Evolutionary conservation across 768 basidiomycete genomes (phyloP).

Genomic region (Termitomyces sp.): DNA sequence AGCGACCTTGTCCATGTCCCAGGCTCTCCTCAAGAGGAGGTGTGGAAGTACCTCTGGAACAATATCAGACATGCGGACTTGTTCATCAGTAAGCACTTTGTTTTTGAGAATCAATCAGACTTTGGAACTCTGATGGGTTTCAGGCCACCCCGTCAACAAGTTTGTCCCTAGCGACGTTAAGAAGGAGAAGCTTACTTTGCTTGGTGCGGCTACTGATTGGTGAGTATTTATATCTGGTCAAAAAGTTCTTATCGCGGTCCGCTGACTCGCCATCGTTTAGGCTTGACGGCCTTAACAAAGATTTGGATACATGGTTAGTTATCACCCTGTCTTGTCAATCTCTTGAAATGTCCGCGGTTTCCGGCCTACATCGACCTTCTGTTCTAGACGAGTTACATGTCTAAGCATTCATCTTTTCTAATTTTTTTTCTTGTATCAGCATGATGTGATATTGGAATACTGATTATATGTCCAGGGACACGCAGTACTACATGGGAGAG

Average conservation of each 20-base stretch:
- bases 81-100: slow-evolving; percentile 67
- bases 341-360: background rate
- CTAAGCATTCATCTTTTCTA: background rate
- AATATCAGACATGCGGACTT: slow-evolving; percentile 87
- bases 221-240: slow-evolving; percentile 27
- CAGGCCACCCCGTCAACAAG: slow-evolving; percentile 86
- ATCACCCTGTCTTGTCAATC: background rate
- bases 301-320: slow-evolving; percentile 57
- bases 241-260: background rate
- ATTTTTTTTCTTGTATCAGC: background rate
- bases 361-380: background rate
- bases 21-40: slow-evolving; percentile 84
- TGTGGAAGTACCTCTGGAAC: slow-evolving; percentile 95
- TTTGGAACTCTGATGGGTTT: background rate
- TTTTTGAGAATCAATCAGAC: background rate
- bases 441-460: background rate
- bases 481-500: slow-evolving; percentile 87
- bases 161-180: slow-evolving; percentile 90
- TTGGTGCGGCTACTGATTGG: slow-evolving; percentile 88
- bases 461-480: slow-evolving; percentile 42
- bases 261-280: slow-evolving; percentile 26
- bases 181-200: slow-evolving; percentile 60
- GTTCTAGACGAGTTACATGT: background rate
- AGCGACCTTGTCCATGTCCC: slow-evolving; percentile 81
- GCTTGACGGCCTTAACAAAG: slow-evolving; percentile 95